phyloP scores from a whole-genome alignment of 768 basidiomycete genomes.

The Chalciporus pseudorubinellus region DNA sequence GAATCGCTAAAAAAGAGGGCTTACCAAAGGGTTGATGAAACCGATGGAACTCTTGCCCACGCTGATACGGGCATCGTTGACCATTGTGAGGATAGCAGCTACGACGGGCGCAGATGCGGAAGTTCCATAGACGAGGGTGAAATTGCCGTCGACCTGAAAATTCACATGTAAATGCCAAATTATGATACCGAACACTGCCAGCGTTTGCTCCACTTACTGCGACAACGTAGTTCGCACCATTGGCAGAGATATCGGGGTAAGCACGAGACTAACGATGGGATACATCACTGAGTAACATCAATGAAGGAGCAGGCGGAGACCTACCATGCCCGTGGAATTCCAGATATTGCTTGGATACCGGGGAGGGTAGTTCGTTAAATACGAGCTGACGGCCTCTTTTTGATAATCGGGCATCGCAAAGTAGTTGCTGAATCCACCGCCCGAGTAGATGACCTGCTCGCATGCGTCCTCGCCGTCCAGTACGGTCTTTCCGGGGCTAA shows the following conservation, averaged over 20 bases:
- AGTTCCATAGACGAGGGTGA: conserved; percentile 31
- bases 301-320: neutral
- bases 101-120: conserved; percentile 32
- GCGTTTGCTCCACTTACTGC: conserved; percentile 15
- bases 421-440: conserved; percentile 40
- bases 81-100: conserved; percentile 36
- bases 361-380: conserved; percentile 31
- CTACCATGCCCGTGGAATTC: conserved; percentile 30
- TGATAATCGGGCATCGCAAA: conserved; percentile 44
- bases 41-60: conserved; percentile 33
- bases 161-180: neutral
- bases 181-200: too few relatives aligned
- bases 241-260: conserved; percentile 38
- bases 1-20: neutral
- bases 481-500: conserved; percentile 33
- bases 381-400: conserved; percentile 31
- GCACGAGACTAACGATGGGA: conserved; percentile 29
- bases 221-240: conserved; percentile 33
- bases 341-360: conserved; percentile 23
- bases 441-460: conserved; percentile 30
- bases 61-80: conserved; percentile 39
- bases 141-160: conserved; percentile 24
- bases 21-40: conserved; percentile 45
- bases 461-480: conserved; percentile 23
- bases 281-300: neutral